Conservation (phyloP, 176 grass and related monocot genomes). For the Elaeis guineensis region DNA sequence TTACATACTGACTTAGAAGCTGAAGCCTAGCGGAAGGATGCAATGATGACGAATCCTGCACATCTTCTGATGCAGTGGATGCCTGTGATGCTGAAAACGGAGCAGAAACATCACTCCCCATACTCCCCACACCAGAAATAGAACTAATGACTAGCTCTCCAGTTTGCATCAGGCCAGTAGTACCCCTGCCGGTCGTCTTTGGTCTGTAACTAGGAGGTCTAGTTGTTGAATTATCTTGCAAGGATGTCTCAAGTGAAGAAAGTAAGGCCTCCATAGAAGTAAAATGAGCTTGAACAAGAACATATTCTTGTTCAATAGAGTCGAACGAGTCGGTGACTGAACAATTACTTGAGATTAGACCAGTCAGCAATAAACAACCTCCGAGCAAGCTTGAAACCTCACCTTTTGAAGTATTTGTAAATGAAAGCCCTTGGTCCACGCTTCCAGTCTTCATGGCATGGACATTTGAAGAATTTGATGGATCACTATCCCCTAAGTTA, state of each 20-base stretch:
- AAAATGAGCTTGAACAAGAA: constrained; percentile 44
- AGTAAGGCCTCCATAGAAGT: constrained; percentile 29
- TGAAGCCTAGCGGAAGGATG: constrained; percentile 43
- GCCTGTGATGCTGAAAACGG: constrained; percentile 7
- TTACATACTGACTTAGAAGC: constrained; percentile 45
- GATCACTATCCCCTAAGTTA: constrained; percentile 1
- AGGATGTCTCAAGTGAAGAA: constrained; percentile 36
- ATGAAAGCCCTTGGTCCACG: constrained; percentile 4
- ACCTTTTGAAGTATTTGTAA: constrained; percentile 29
- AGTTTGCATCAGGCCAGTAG: constrained; percentile 27
- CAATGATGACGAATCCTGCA: constrained; percentile 14
- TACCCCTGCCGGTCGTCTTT: constrained; percentile 6
- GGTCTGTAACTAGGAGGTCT: constrained; percentile 19
- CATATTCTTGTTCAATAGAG: constrained; percentile 54
- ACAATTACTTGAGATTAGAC: neutral
- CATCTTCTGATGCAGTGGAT: constrained; percentile 26
- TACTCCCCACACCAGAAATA: constrained; percentile 1
- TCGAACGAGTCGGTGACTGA: constrained; percentile 56
- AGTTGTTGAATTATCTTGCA: constrained; percentile 27
- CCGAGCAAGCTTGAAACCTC: too few species aligned
- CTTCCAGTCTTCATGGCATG: constrained; percentile 25
- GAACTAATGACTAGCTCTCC: constrained; percentile 1
- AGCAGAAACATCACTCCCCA: constrained; percentile 22
- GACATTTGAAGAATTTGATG: constrained; percentile 18
- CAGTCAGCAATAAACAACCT: too few species aligned